Percentiles rank a stretch among this genome's conserved stretches.
Conservation (phyloP, 495 filamentous ascomycete species). For the Aspergillus leporis region DNA sequence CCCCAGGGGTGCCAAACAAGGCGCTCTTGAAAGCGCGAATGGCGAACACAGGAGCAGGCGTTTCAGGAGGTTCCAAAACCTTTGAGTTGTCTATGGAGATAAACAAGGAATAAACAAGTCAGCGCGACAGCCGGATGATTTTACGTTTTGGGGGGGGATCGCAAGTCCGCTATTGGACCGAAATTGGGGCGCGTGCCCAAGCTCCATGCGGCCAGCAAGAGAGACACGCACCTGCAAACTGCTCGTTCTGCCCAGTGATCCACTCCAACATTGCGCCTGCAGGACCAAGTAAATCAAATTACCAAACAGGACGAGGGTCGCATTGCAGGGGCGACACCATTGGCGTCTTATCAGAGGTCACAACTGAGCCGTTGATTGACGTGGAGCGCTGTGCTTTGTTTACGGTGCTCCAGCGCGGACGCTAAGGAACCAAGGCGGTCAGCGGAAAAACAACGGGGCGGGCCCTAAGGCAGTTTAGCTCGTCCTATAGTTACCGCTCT, state of each 20-base stretch:
- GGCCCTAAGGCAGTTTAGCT: background rate
- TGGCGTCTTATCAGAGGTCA: constrained; percentile 14
- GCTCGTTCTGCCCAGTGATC: constrained; percentile 30
- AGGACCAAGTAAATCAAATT: constrained; percentile 19
- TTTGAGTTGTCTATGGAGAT: constrained; percentile 35
- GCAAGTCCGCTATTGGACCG: constrained; percentile 16
- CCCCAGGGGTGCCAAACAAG: constrained; percentile 81
- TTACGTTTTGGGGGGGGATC: constrained; percentile 5
- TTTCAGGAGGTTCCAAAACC: constrained; percentile 72
- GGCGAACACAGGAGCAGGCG: constrained; percentile 91
- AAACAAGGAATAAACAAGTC: constrained; percentile 18
- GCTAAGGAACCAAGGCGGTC: constrained; percentile 21
- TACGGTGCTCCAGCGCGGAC: constrained; percentile 20
- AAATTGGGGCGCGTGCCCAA: constrained; percentile 9
- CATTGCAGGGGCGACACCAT: constrained; percentile 22
- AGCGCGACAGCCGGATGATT: constrained; percentile 15
- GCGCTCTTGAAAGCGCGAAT: constrained; percentile 89
- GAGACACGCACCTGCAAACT: constrained; percentile 30
- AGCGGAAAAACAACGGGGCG: constrained; percentile 21
- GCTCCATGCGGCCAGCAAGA: constrained; percentile 10
- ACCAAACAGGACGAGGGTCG: constrained; percentile 11
- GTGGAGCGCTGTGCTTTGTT: constrained; percentile 37
- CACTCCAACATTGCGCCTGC: constrained; percentile 32
- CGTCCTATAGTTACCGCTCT: constrained; percentile 17
- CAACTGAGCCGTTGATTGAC: constrained; percentile 23